These are phyloP conservation scores for Aegilops speltoides DNA, from an alignment of 176 grass and related monocot species.

Conservation along the genomic window DNA sequence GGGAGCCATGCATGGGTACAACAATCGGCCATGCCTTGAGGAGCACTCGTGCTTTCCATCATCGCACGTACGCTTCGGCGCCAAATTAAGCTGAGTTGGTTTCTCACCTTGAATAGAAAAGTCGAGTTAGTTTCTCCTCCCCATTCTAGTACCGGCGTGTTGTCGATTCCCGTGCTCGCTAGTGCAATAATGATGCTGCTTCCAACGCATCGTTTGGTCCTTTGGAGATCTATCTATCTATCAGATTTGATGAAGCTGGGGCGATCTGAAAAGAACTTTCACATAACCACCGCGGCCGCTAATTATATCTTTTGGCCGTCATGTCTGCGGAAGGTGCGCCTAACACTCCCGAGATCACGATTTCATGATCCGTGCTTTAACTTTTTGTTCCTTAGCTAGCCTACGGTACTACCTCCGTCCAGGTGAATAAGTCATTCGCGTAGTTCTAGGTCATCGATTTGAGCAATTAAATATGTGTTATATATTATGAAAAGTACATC, in stretches of 20 bases:
- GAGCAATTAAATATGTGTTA: too few species aligned
- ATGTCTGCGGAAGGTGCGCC: constrained; percentile 47
- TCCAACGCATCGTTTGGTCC: not conserved
- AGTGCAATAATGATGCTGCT: constrained; percentile 12
- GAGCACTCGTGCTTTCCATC: not conserved
- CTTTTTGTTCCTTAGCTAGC: not conserved
- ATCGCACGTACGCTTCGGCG: not conserved
- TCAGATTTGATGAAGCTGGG: not conserved
- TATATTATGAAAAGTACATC: too few species aligned
- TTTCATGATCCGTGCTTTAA: not conserved
- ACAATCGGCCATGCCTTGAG: not conserved
- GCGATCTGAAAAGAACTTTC: not conserved
- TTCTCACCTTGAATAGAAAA: not conserved
- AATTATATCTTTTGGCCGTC: constrained; percentile 27
- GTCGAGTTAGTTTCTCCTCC: too few species aligned
- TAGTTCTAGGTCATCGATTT: too few species aligned
- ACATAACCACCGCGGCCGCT: constrained; percentile 40
- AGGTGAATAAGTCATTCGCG: too few species aligned
- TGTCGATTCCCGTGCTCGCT: too few species aligned
- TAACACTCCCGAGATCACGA: constrained; percentile 24
- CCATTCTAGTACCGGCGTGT: not conserved
- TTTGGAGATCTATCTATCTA: not conserved
- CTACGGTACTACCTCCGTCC: too few species aligned
- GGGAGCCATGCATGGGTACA: not conserved
- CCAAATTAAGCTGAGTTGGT: not conserved